Evolutionary conservation across 139 green algal species (phyloP), one percentile per base, ranked within the genome.

Genomic region (Tetradesmus obliquus): DNA sequence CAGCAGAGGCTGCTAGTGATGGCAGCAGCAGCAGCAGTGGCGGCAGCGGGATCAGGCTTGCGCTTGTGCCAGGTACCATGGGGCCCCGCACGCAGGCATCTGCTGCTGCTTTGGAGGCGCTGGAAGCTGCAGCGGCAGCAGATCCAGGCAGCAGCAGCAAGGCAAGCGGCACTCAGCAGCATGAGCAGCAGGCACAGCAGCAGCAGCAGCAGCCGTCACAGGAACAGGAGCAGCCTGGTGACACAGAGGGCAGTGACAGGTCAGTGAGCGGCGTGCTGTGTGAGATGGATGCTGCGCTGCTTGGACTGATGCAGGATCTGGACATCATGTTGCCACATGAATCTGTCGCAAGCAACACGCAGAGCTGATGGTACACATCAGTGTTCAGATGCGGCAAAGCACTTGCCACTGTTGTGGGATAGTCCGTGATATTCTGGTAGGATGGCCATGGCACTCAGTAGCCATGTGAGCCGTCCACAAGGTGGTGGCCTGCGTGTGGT

Each of bases 31-130:
- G 32, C 22, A 54, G 54, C 79, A 54, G 79, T 51, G 12, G 20
- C 80, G 62, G 32, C 80, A 55, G 62, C 19, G 22, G 54, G 4
- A 15, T 22, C 4, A 53, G 76, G 87, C 87, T 79, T 4, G 55
- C 62, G 74, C 74, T 84, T 5, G 54, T 79, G 24, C 20, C 87
- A 8, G 87, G 76, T 10, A 9, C 71, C 3, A 71, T 84, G 71
- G 87, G 85, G 12, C 85, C 85, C 5, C 45, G 85, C 24, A 89
- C 85, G n/a, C 55, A 72, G 20, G 87, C 71, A 54, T 66, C 85
- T 12, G 66, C 72, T 82, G 86, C 62, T 19, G 86, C 66, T 24
- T 5, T 51, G 15, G 53, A 15, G 55, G 71, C 12, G 17, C 4
- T 9, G n/a, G 87, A n/a, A 55, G 54, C 17, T 10, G 45, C 66